A percentile compares a stretch with the other conserved stretches of the same genome.
phyloP scores from a whole-genome alignment of 2,329 filamentous ascomycete genomes.

The Torrubiellomyces zombiae region DNA sequence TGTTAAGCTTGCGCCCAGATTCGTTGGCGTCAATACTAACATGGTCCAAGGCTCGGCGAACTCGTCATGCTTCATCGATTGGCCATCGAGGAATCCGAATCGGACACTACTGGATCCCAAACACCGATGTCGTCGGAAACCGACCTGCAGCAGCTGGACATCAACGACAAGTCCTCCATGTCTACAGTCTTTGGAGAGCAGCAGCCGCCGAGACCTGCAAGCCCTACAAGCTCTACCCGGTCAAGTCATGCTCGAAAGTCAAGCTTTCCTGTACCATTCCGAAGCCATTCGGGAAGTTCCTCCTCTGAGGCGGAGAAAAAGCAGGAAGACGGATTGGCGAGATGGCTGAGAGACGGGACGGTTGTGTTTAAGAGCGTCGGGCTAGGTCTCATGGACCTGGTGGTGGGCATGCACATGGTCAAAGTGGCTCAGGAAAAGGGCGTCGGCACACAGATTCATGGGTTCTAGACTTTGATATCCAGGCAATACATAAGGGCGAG shows the following conservation, averaged over 20 bases:
- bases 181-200: slow-evolving; percentile 20
- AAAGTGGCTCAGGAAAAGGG: slow-evolving; percentile 36
- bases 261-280: slow-evolving; percentile 15
- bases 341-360: slow-evolving; percentile 44
- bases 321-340: slow-evolving; percentile 31
- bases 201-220: slow-evolving; percentile 11
- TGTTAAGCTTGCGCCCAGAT: too few relatives aligned
- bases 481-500: slow-evolving; percentile 1
- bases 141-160: slow-evolving; percentile 14
- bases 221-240: slow-evolving; percentile 15
- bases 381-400: slow-evolving; percentile 48
- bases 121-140: slow-evolving; percentile 5
- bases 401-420: slow-evolving; percentile 41
- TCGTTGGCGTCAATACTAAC: too few relatives aligned
- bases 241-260: slow-evolving; percentile 14
- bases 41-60: slow-evolving; percentile 48
- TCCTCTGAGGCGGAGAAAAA: slow-evolving; percentile 22
- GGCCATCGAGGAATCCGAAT: slow-evolving; percentile 22
- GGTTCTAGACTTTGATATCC: slow-evolving; percentile 4
- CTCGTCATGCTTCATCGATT: slow-evolving; percentile 44
- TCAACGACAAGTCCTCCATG: slow-evolving; percentile 18
- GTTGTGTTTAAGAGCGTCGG: slow-evolving; percentile 56
- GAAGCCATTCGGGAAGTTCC: slow-evolving; percentile 12
- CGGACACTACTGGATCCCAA: slow-evolving; percentile 13
- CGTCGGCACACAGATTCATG: slow-evolving; percentile 33